phyloP scores from a whole-genome alignment of 352 stramenopile genomes.

The Phytophthora agathidicida region DNA sequence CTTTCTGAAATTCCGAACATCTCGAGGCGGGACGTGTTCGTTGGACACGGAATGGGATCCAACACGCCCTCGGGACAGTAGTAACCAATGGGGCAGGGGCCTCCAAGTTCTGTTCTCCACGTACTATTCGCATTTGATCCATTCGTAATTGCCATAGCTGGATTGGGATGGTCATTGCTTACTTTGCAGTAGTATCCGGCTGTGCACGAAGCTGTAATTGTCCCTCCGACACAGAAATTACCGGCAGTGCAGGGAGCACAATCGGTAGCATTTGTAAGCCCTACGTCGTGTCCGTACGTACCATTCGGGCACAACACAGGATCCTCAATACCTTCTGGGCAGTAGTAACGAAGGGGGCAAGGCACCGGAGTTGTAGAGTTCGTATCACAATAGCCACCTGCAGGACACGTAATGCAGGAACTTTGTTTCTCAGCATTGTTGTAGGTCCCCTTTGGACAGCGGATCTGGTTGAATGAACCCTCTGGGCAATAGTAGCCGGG shows the following conservation, averaged over 20 bases:
- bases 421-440: constrained; percentile 59
- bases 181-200: constrained; percentile 88
- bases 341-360: constrained; percentile 78
- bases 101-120: constrained; percentile 59
- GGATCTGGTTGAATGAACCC: constrained; percentile 54
- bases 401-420: constrained; percentile 54
- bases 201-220: constrained; percentile 72
- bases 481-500: constrained; percentile 72
- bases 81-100: constrained; percentile 73
- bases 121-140: constrained; percentile 1
- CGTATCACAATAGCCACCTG: constrained; percentile 72
- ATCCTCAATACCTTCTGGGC: constrained; percentile 51
- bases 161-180: constrained; percentile 65
- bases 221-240: constrained; percentile 81
- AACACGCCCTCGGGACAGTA: constrained; percentile 78
- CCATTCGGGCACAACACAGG: constrained; percentile 74
- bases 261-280: constrained; percentile 47
- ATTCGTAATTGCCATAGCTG: constrained; percentile 17
- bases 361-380: constrained; percentile 54
- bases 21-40: constrained; percentile 57
- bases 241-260: constrained; percentile 76
- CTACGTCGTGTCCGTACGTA: constrained; percentile 70
- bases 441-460: constrained; percentile 75
- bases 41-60: constrained; percentile 74
- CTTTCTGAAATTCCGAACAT: constrained; percentile 51